Conservation (phyloP, 441 rosid species). For the Croton laevigatus region DNA sequence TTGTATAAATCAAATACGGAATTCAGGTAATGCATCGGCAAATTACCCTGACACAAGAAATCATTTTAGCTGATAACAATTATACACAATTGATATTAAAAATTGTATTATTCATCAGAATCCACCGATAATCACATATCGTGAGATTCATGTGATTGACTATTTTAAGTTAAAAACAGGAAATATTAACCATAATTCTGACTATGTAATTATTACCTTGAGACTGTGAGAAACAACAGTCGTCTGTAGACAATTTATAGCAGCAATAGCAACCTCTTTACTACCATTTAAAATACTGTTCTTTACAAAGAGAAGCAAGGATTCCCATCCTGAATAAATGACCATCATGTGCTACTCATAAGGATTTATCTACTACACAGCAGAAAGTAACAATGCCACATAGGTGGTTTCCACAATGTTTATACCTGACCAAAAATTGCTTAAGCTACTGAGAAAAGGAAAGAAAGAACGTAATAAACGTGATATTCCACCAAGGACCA, state of each 20-base stretch:
- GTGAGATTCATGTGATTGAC: not conserved
- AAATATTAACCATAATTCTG: not conserved
- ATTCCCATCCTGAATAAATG: constrained; percentile 80
- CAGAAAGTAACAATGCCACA: not conserved
- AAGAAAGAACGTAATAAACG: constrained; percentile 93
- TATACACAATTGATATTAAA: not conserved
- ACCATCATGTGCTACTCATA: constrained; percentile 14
- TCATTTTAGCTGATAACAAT: constrained; percentile 16
- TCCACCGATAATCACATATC: constrained; percentile 4
- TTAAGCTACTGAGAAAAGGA: constrained; percentile 76
- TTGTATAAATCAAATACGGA: constrained; percentile 83
- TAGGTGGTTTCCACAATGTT: constrained; percentile 14
- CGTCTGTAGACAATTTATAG: constrained; percentile 84
- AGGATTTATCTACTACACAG: not conserved
- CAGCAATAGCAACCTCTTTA: constrained; percentile 96
- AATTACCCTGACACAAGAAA: constrained; percentile 59
- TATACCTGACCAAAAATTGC: constrained; percentile 92
- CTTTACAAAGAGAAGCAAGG: constrained; percentile 72
- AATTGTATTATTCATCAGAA: not conserved
- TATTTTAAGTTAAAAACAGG: not conserved
- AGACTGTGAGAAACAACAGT: constrained; percentile 72
- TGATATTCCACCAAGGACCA: constrained; percentile 94
- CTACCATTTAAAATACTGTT: constrained; percentile 84
- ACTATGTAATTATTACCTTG: constrained; percentile 50
- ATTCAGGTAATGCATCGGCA: constrained; percentile 76